Evolutionary conservation across 73 alveolate genomes (phyloP).

Genomic region (Tetrahymena elliotti): DNA sequence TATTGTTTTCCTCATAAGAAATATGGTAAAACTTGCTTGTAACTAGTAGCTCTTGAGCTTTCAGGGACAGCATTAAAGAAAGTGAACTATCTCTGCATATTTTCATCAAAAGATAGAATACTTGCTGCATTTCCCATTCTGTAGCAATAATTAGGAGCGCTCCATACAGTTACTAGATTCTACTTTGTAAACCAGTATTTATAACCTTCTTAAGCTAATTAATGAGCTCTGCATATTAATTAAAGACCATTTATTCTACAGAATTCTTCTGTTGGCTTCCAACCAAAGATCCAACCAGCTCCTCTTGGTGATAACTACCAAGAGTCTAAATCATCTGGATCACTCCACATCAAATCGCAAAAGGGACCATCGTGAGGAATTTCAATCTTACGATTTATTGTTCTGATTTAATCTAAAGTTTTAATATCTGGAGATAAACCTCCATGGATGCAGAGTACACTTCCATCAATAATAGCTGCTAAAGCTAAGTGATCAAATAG

Average conservation of each 20-base stretch:
- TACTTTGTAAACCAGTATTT: constrained; percentile 71
- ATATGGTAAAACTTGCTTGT: constrained; percentile 36
- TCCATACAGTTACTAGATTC: constrained; percentile 90
- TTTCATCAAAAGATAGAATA: constrained; percentile 63
- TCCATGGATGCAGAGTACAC: constrained; percentile 88
- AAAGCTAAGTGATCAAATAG: constrained; percentile 83
- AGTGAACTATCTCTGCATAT: constrained; percentile 60
- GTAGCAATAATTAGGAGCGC: constrained; percentile 93
- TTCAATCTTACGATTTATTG: constrained; percentile 77
- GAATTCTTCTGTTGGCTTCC: constrained; percentile 83
- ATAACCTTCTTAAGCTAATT: constrained; percentile 90
- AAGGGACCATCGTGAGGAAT: constrained; percentile 97
- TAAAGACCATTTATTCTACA: constrained; percentile 75
- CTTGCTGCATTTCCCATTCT: constrained; percentile 92
- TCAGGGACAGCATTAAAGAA: constrained; percentile 48
- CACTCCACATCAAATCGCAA: constrained; percentile 95
- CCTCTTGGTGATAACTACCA: constrained; percentile 92
- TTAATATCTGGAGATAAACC: constrained; percentile 91
- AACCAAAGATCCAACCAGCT: constrained; percentile 93
- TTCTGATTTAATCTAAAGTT: constrained; percentile 42
- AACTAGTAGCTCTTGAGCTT: constrained; percentile 23
- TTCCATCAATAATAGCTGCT: constrained; percentile 81
- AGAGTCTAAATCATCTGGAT: constrained; percentile 89
- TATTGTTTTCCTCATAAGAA: constrained; percentile 18
- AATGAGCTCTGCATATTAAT: constrained; percentile 85